Conservation (phyloP, 805 yeast species). For the Nematodospora valgi region DNA sequence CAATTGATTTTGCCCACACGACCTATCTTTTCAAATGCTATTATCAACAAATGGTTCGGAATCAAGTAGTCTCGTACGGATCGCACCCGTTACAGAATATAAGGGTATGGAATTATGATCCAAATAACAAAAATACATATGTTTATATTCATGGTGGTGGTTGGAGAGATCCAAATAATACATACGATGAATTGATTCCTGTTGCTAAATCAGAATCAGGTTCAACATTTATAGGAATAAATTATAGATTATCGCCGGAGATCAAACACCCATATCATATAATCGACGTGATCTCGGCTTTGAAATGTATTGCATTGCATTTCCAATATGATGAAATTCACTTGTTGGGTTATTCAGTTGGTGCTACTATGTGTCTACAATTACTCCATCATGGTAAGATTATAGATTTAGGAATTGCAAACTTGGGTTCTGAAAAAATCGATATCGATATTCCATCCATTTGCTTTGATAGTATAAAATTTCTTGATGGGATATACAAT, state of each 20-base stretch:
- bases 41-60: too few species aligned
- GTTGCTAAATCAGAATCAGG: conserved; percentile 1
- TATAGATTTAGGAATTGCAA: conserved; percentile 13
- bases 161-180: conserved; percentile 71
- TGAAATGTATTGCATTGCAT: conserved; percentile 22
- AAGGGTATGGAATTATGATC: conserved; percentile 21
- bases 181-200: conserved; percentile 51
- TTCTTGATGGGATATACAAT: conserved; percentile 73
- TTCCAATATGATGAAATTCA: conserved; percentile 11
- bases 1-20: conserved; percentile 1
- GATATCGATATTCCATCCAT: conserved; percentile 3
- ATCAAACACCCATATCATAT: conserved; percentile 60
- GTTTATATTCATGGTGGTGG: conserved; percentile 86
- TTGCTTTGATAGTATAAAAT: conserved; percentile 8
- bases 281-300: conserved; percentile 49
- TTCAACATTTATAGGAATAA: conserved; percentile 33
- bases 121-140: conserved; percentile 21
- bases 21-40: too few species aligned
- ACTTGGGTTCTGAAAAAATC: conserved; percentile 1
- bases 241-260: conserved; percentile 66
- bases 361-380: conserved; percentile 66
- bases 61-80: conserved; percentile 23
- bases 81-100: conserved; percentile 28
- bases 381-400: conserved; percentile 28
- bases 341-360: conserved; percentile 75